Percentiles rank a stretch among this genome's conserved stretches.
These are phyloP conservation scores for Chlamydomonas sphaeroides DNA, from an alignment of 139 green algal genomes.

Conservation along the genomic window DNA sequence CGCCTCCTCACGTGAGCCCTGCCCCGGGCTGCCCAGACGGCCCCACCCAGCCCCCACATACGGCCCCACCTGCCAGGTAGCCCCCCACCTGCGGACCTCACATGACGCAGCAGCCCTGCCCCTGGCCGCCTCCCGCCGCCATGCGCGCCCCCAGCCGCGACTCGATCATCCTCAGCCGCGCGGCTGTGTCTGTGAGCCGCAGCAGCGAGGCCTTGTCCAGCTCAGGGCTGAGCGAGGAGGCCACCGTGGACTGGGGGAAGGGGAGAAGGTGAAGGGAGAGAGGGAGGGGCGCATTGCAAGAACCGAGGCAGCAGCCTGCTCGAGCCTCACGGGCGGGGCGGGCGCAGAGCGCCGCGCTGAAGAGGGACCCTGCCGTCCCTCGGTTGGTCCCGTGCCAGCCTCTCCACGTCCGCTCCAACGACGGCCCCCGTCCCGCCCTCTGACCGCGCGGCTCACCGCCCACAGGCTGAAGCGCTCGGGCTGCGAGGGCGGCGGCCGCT, in stretches of 20 bases:
- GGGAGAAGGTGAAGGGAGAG: no score
- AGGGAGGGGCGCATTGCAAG: neutral
- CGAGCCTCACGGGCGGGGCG: no score
- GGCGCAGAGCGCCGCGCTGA: no score
- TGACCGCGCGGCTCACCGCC: slow-evolving; percentile 37
- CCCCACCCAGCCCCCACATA: no score
- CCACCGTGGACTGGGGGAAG: neutral
- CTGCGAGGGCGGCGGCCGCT: slow-evolving; percentile 44
- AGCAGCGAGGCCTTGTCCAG: slow-evolving; percentile 9
- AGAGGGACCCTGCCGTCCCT: neutral
- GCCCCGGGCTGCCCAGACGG: no score
- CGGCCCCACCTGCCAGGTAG: no score
- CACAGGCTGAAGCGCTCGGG: slow-evolving; percentile 66
- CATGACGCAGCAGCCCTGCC: neutral
- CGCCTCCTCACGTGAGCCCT: no score
- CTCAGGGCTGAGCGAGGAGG: neutral
- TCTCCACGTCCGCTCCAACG: neutral
- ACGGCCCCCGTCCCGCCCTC: neutral
- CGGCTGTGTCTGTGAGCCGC: neutral
- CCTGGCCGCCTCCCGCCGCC: neutral
- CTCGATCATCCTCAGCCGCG: neutral
- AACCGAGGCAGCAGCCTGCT: neutral
- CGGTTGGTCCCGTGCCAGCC: neutral
- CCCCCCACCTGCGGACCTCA: neutral
- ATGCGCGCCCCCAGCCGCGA: neutral